These are phyloP conservation scores for Phyllosticta ampelicida DNA, from an alignment of 2,329 filamentous ascomycete genomes.

Conservation along the genomic window DNA sequence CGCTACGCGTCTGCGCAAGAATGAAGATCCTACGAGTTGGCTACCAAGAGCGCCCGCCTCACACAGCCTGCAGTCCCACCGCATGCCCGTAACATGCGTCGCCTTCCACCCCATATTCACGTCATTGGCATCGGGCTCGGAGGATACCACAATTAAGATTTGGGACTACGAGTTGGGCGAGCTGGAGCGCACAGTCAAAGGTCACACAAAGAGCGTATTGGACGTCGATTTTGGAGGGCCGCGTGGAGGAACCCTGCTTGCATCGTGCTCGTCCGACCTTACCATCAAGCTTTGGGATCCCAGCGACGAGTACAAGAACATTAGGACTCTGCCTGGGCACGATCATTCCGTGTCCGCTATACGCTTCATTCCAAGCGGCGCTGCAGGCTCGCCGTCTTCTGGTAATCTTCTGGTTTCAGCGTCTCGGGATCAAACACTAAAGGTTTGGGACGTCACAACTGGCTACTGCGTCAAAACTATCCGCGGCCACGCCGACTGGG, in stretches of 20 bases:
- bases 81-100: slow-evolving; percentile 70
- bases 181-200: slow-evolving; percentile 80
- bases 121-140: slow-evolving; percentile 78
- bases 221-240: slow-evolving; percentile 88
- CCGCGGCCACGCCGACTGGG: slow-evolving; percentile 76
- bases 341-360: slow-evolving; percentile 86
- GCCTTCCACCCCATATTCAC: slow-evolving; percentile 91
- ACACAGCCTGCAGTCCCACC: slow-evolving; percentile 74
- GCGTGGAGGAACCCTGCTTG: slow-evolving; percentile 65
- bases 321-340: slow-evolving; percentile 79
- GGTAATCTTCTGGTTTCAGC: slow-evolving; percentile 80
- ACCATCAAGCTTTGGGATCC: slow-evolving; percentile 96
- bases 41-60: slow-evolving; percentile 72
- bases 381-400: slow-evolving; percentile 64
- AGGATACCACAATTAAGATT: slow-evolving; percentile 90
- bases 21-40: slow-evolving; percentile 78
- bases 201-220: slow-evolving; percentile 78
- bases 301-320: slow-evolving; percentile 87
- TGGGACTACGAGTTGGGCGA: slow-evolving; percentile 97
- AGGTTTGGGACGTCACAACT: slow-evolving; percentile 88
- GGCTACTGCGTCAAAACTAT: slow-evolving; percentile 91
- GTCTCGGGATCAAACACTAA: slow-evolving; percentile 71
- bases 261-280: slow-evolving; percentile 76
- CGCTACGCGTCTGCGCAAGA: slow-evolving; percentile 63
- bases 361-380: slow-evolving; percentile 76